Conservation (phyloP, 208 protist genomes). For the Porcisia deanei region DNA sequence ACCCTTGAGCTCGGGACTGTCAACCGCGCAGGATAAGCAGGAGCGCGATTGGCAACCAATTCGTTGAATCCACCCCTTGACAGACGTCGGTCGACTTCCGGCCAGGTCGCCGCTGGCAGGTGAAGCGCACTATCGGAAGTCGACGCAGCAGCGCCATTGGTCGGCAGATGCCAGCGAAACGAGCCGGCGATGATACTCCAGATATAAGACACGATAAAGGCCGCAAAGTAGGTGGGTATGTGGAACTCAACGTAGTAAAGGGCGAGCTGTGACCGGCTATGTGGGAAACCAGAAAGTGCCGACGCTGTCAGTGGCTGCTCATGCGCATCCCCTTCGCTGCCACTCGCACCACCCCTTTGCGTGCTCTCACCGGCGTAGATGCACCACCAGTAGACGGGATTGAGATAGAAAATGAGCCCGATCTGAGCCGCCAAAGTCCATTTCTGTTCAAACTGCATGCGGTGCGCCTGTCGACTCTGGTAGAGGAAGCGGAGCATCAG, state of each 20-base stretch:
- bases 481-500: constrained; percentile 57
- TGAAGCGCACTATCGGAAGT: neutral
- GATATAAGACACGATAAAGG: constrained; percentile 57
- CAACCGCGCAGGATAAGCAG: neutral
- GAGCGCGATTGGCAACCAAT: neutral
- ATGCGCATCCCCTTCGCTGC: neutral
- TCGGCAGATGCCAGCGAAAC: constrained; percentile 25
- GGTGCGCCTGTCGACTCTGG: constrained; percentile 22
- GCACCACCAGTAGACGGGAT: constrained; percentile 72
- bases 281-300: neutral
- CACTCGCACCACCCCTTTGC: neutral
- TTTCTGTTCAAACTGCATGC: constrained; percentile 60
- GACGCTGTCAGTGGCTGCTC: neutral
- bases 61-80: neutral
- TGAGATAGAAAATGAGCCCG: constrained; percentile 58
- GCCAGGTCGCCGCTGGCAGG: neutral
- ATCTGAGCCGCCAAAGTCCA: constrained; percentile 57
- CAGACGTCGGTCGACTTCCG: neutral
- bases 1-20: constrained; percentile 18
- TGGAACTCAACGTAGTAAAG: constrained; percentile 74
- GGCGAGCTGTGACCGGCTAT: neutral
- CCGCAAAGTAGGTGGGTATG: constrained; percentile 71
- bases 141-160: neutral
- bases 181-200: constrained; percentile 62
- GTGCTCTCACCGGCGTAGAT: constrained; percentile 20